phyloP scores from a whole-genome alignment of 106 monocot species.

The Allium cepa region DNA sequence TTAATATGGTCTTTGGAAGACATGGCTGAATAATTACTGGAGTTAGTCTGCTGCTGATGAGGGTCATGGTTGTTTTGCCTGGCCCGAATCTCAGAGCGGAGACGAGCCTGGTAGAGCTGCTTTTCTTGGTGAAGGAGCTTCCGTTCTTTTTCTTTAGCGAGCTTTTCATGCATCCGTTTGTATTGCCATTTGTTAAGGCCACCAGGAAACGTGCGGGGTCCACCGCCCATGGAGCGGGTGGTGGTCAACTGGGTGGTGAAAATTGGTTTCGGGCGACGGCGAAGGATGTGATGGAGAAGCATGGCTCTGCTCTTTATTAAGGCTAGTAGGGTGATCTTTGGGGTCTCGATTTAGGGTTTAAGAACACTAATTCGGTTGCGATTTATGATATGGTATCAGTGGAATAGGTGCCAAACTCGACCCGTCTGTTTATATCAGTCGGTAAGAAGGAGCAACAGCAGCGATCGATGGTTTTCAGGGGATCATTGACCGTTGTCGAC shows the following conservation, averaged over 20 bases:
- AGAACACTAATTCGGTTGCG: too few relatives aligned
- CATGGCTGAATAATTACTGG: constrained; percentile 25
- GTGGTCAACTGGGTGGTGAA: constrained; percentile 3
- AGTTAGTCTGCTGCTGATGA: neutral
- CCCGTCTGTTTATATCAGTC: too few relatives aligned
- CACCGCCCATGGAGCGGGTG: constrained; percentile 80
- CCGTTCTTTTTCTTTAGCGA: constrained; percentile 71
- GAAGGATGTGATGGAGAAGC: constrained; percentile 4
- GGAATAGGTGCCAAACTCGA: too few relatives aligned
- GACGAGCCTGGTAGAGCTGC: constrained; percentile 75
- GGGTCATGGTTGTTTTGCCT: constrained; percentile 3
- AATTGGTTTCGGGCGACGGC: constrained; percentile 1
- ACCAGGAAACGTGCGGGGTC: constrained; percentile 85
- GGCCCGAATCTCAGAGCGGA: constrained; percentile 71
- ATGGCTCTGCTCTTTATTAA: neutral
- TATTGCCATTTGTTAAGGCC: constrained; percentile 97
- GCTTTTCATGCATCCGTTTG: constrained; percentile 98
- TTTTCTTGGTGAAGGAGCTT: constrained; percentile 76
- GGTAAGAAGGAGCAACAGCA: too few relatives aligned
- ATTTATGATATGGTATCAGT: neutral
- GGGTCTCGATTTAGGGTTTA: constrained; percentile 21
- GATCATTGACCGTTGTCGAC: too few relatives aligned
- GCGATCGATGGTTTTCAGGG: too few relatives aligned
- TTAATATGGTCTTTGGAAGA: constrained; percentile 57
- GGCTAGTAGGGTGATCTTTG: neutral